Evolutionary conservation across 306 rosid species (phyloP).

Genomic region (Begonia masoniana): DNA sequence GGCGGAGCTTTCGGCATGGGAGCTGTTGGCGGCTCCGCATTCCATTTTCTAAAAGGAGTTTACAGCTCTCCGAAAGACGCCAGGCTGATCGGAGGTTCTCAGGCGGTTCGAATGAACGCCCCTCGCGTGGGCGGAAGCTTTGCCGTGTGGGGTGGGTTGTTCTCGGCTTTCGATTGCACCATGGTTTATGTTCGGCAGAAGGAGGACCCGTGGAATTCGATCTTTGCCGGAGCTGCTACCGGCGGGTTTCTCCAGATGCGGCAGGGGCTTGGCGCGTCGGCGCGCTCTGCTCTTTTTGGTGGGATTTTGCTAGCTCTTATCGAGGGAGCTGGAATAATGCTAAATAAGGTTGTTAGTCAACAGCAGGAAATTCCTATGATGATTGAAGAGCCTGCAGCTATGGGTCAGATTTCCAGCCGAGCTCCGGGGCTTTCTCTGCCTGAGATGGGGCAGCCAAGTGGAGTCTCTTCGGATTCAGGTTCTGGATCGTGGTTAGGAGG

Average conservation of each 20-base stretch:
- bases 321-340: constrained; percentile 88
- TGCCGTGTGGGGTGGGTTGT: constrained; percentile 86
- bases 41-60: constrained; percentile 63
- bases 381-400: constrained; percentile 43
- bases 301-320: constrained; percentile 63
- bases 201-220: constrained; percentile 94
- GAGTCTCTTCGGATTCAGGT: constrained; percentile 15
- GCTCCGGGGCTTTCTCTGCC: constrained; percentile 7
- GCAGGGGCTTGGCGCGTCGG: constrained; percentile 44
- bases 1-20: constrained; percentile 99
- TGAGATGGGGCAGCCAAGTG: constrained; percentile 1
- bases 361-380: constrained; percentile 50
- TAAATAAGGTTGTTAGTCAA: constrained; percentile 40
- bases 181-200: constrained; percentile 78
- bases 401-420: constrained; percentile 26
- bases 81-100: constrained; percentile 54
- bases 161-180: constrained; percentile 75
- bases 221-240: constrained; percentile 78
- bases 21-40: constrained; percentile 78
- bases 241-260: constrained; percentile 82
- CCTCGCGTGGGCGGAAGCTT: constrained; percentile 79
- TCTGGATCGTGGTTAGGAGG: constrained; percentile 36
- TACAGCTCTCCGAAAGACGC: constrained; percentile 63
- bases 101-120: constrained; percentile 77
- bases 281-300: constrained; percentile 47